Evolutionary conservation across 176 grass and related monocot species (phyloP), one percentile per base, ranked within the genome.

Genomic region (Carex cristatella): DNA sequence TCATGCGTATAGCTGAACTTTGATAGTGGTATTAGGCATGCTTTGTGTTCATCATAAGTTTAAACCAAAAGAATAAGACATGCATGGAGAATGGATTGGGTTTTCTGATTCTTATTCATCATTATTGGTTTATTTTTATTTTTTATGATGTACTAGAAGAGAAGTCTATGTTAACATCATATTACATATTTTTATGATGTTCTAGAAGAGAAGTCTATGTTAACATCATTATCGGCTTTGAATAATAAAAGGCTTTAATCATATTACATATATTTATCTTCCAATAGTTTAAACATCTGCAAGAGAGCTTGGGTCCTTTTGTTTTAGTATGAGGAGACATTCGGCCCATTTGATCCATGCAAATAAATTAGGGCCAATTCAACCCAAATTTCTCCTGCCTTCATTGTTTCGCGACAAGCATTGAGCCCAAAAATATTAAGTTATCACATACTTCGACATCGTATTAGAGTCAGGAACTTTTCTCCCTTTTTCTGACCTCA

Each of bases 1-100:
- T 4, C 63, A 90, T 49, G 61, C 90, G 5, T 95, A 92, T 77
- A 93, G 90, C 87, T 89, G 79, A 81, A 42, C 15, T 42, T n/a
- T 18, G 35, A 42, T 42, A 69, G 27, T 62, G 60, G 28, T 42
- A 69, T 40, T 10, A 16, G 33, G 67, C 65, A 42, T 69, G 35
- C 8, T 37, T 42, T 69, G 15, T 42, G 37, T 69, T 69, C 32
- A 18, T 69, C 66, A 70, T 0, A 70, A 70, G 4, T 44, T 70
- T 18, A 70, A 42, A 42, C 66, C 33, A 40, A 69, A 70, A 44
- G 5, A 70, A 70, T 18, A 70, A 42, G 7, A 70, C 64, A 66
- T 12, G 28, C 10, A 14, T 4, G 62, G 62, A 68, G 65, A 35
- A 10, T 15, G 31, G 31, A 68, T 10, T 65, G 23, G 62, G 8